Evolutionary conservation across 1,139 yeast species (phyloP), one percentile per base, ranked within the genome.

Genomic region (Magnusiomyces tetraspermus): DNA sequence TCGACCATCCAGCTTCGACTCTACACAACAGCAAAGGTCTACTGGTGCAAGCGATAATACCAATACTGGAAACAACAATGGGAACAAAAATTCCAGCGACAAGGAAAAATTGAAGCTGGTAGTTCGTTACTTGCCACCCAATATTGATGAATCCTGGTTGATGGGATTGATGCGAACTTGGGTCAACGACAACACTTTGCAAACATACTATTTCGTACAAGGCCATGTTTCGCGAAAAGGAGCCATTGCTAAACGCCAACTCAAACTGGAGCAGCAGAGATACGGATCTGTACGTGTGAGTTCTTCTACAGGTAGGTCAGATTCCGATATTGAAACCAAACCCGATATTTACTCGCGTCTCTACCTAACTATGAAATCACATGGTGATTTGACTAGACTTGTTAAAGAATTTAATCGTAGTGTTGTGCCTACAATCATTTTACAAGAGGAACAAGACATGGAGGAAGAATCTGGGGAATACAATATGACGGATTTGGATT

Each of bases 81-180:
- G 33, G 6, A 33, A 15, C 38, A 15, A 33, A 33, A 8, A 22
- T 40, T 19, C 26, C 2, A 30, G 41, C n/a, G n/a, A n/a, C 30
- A 45, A 33, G 21, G 48, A 45, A 31, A 45, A 45, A 28, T 28
- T 45, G n/a, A 45, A 45, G 26, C 48, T 45, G 11, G 48, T 45
- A 4, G 33, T 45, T 33, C 48, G 48, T 6, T 31, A 31, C 4
- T 21, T 45, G 5, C 48, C 48, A 2, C 48, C 48, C 2, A 24
- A 45, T 45, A 31, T 45, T 31, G 48, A 45, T 22, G 48, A 45
- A 30, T 15, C 23, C 5, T 45, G 48, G 48, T n/a, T 45, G 17
- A 45, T 45, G 48, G 48, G 40, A 17, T 26, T 45, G 2, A 5
- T 33, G n/a, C 26, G 28, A 17, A 33, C 40, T 5, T 31, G 37